Conservation (phyloP, 2,329 filamentous ascomycete species). For the Cordyceps tenuipes region DNA sequence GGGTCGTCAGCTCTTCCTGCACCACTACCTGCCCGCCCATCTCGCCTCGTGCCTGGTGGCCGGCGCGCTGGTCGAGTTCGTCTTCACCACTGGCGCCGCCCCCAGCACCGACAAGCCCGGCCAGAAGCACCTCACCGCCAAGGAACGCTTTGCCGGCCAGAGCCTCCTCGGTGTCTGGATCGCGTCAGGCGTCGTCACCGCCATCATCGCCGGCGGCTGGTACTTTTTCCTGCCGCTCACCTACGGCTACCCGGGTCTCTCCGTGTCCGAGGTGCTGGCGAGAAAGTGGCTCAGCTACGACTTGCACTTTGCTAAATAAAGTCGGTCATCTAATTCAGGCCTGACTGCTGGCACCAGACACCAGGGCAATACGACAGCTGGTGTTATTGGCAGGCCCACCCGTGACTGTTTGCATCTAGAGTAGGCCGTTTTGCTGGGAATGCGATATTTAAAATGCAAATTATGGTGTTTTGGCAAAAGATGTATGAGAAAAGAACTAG, state of each 20-base stretch:
- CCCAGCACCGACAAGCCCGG: conserved; percentile 34
- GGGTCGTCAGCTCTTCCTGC: conserved; percentile 95
- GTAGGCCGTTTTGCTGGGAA: conserved; percentile 1
- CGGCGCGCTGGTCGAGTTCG: conserved; percentile 86
- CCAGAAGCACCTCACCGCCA: conserved; percentile 62
- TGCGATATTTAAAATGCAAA: neutral
- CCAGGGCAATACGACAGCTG: neutral
- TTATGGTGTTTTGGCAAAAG: neutral
- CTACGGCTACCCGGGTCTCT: conserved; percentile 86
- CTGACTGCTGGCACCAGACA: neutral
- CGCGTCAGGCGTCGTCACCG: conserved; percentile 62
- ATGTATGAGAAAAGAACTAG: conserved; percentile 6
- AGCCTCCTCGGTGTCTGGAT: conserved; percentile 74
- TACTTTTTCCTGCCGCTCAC: conserved; percentile 92
- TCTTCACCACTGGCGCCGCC: conserved; percentile 78
- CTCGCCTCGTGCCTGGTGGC: conserved; percentile 84
- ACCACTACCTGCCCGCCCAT: conserved; percentile 94
- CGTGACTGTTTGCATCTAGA: conserved; percentile 4
- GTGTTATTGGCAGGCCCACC: neutral
- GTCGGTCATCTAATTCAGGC: neutral
- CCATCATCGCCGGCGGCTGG: conserved; percentile 66
- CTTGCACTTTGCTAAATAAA: conserved; percentile 93
- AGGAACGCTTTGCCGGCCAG: conserved; percentile 72
- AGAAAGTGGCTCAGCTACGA: conserved; percentile 97
- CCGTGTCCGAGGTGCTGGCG: conserved; percentile 65